Base-by-base conservation (phyloP, 495 filamentous ascomycete species). In the Hypoxylon lienhwacheense region DNA sequence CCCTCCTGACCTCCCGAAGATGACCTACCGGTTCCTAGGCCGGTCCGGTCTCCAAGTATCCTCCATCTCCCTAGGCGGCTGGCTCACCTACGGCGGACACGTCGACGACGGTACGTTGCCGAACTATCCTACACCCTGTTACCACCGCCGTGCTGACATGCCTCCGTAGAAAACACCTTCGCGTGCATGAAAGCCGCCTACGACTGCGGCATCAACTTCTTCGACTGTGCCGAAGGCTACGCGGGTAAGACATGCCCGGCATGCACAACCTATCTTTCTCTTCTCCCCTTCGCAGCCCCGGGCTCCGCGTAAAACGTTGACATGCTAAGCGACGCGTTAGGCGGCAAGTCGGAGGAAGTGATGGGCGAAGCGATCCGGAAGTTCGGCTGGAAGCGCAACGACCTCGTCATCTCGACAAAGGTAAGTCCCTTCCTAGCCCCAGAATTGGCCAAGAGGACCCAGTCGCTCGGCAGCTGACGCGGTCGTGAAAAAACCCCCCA, bases 341-440 rank as follows among this genome's bases (percentile, higher is more conserved):
- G 8, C 0, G 88, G 88, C 45, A 77, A 87, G 57, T 85, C 81
- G 11, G 88, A 92, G 67, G 66, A 81, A 39, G 82, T 89, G 32
- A 88, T 91, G 82, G 88, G 88, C 12, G 65, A 80, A 54, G 86
- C 86, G 1, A 86, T 82, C 63, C 78, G 74, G 69, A 77, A 80
- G 63, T 85, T 79, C 52, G 78, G 72, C 41, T 88, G 89, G 89
- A 86, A 87, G 57, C 77, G 88, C 31, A 87, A 86, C 66, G 88
- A 93, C 68, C 72, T 91, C 26, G 89, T 95, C 20, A 84, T 95
- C 59, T 88, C 84, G 34, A 92, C 89, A n/a, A 93, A 93, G 77
- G 78, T 86, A 68, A 44, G n/a, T n/a, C n/a, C n/a, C n/a, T n/a
- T n/a, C n/a, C n/a, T n/a, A n/a, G n/a, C n/a, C n/a, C n/a, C n/a